Conservation (phyloP, 139 green algal species). For the Dunaliella primolecta region DNA sequence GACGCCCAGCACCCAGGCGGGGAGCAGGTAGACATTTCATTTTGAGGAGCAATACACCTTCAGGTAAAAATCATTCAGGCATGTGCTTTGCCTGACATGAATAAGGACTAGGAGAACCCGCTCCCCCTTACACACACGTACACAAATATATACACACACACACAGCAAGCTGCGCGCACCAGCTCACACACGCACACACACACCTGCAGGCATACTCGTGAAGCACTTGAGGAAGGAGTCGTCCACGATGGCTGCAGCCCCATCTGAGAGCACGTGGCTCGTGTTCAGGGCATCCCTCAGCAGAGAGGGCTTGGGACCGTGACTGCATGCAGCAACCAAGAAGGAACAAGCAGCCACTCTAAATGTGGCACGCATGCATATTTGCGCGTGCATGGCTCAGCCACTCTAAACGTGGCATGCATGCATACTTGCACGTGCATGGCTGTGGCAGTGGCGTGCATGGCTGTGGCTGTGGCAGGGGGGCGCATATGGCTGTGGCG, state of each 20-base stretch:
- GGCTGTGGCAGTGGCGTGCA: no score
- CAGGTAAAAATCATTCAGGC: no score
- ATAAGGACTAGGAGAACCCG: not conserved
- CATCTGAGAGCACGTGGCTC: slow-evolving; percentile 76
- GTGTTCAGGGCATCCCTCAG: slow-evolving; percentile 80
- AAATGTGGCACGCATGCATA: not conserved
- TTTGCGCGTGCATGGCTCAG: not conserved
- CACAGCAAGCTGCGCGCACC: no score
- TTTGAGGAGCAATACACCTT: no score
- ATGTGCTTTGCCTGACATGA: no score
- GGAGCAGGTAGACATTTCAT: slow-evolving; percentile 97
- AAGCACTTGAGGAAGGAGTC: slow-evolving; percentile 97
- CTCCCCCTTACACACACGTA: not conserved
- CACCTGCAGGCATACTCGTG: slow-evolving; percentile 43
- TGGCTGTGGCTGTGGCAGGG: no score
- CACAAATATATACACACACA: not conserved
- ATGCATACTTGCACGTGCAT: not conserved
- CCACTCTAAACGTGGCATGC: not conserved
- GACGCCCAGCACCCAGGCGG: slow-evolving; percentile 72
- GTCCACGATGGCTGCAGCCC: slow-evolving; percentile 81
- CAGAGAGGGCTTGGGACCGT: slow-evolving; percentile 12
- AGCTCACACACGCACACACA: not conserved
- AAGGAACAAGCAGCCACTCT: not conserved
- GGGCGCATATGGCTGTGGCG: no score
- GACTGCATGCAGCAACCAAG: not conserved